These are phyloP conservation scores for Daldinia caldariorum DNA, from an alignment of 495 filamentous ascomycete species.

Conservation along the genomic window DNA sequence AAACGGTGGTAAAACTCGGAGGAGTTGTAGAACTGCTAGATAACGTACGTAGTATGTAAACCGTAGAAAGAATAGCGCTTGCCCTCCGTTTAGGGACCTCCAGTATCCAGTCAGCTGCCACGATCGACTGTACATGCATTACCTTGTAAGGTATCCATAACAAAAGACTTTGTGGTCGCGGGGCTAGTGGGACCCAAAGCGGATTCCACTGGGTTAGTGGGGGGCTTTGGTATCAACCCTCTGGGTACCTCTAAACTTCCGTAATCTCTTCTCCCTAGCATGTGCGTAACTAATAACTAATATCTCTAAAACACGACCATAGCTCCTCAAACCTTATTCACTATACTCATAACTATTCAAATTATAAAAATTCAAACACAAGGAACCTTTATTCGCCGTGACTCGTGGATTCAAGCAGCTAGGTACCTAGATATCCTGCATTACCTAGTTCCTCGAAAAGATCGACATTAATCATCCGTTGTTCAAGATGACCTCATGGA, in stretches of 20 bases:
- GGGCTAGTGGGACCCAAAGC: slow-evolving; percentile 23
- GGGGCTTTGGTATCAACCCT: slow-evolving; percentile 2
- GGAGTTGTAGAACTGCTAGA: neutral
- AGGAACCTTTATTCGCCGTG: neutral
- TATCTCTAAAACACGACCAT: neutral
- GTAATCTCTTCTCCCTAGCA: neutral
- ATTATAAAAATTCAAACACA: neutral
- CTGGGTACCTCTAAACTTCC: slow-evolving; percentile 9
- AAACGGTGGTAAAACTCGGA: slow-evolving; percentile 26
- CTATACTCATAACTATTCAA: neutral
- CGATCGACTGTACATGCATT: slow-evolving; percentile 11
- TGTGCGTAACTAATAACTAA: no score
- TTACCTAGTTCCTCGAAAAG: slow-evolving; percentile 3
- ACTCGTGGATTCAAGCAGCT: slow-evolving; percentile 4
- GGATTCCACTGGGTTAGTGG: neutral
- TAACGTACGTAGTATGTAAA: no score
- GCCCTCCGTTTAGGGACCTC: slow-evolving; percentile 14
- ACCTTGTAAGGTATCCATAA: slow-evolving; percentile 3
- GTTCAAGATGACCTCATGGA: slow-evolving; percentile 28
- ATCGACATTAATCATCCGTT: slow-evolving; percentile 21
- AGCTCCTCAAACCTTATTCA: neutral
- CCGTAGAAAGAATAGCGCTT: neutral
- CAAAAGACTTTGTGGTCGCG: slow-evolving; percentile 14
- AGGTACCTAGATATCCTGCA: no score
- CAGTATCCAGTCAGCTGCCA: slow-evolving; percentile 19